Conservation (phyloP, 805 yeast species). For the Peterozyma toletana region DNA sequence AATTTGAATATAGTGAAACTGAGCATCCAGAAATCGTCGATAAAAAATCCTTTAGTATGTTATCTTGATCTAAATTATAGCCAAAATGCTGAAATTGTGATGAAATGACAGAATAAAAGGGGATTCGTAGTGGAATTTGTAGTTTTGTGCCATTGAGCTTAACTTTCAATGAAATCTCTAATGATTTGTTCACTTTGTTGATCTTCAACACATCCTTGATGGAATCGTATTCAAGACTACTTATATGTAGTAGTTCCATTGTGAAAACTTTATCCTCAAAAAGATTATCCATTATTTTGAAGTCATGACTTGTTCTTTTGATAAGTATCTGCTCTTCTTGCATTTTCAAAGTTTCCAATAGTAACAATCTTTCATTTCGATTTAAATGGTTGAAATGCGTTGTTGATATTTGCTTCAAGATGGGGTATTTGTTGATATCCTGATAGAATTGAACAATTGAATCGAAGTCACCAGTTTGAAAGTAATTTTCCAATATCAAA, state of each 20-base stretch:
- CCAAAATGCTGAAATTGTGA: conserved; percentile 21
- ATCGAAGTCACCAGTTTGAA: conserved; percentile 14
- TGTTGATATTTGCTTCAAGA: conserved; percentile 11
- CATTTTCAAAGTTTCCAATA: conserved; percentile 1
- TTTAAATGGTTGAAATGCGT: conserved; percentile 1
- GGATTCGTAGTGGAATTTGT: conserved; percentile 19
- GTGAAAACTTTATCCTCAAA: not conserved
- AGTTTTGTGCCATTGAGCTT: conserved; percentile 1
- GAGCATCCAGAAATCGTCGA: conserved; percentile 11
- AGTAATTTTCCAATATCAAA: conserved; percentile 36
- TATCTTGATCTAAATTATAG: conserved; percentile 20
- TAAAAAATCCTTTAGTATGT: conserved; percentile 15
- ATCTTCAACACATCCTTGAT: conserved; percentile 10
- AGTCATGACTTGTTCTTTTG: conserved; percentile 10
- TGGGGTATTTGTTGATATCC: conserved; percentile 19
- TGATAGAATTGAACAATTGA: conserved; percentile 12
- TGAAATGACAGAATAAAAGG: conserved; percentile 18
- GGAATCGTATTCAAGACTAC: conserved; percentile 11
- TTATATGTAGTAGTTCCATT: conserved; percentile 3
- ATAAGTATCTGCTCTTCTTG: conserved; percentile 3
- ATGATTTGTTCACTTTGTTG: conserved; percentile 1
- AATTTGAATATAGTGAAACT: conserved; percentile 15
- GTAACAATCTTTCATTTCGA: not conserved
- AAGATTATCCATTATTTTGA: conserved; percentile 20
- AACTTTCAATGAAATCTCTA: conserved; percentile 1